A percentile compares a stretch with the other conserved stretches of the same genome.
These are phyloP conservation scores for Monosporascus ibericus DNA, from an alignment of 2,329 filamentous ascomycete genomes.

Conservation along the genomic window DNA sequence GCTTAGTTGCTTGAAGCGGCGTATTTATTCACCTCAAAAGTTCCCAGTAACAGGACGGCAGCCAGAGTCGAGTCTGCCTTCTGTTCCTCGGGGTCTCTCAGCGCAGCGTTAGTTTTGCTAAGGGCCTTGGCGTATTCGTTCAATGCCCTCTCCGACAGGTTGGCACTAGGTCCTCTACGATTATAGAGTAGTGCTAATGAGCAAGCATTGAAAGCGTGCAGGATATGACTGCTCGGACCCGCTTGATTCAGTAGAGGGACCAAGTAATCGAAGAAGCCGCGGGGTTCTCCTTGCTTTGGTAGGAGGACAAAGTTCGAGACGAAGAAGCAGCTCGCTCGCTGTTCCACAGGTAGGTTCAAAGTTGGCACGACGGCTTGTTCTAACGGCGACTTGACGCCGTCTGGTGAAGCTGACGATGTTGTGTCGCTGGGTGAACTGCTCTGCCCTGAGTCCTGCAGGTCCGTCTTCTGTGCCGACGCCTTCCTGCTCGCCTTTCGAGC, in stretches of 20 bases:
- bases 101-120: constrained; percentile 43
- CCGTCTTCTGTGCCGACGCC: constrained; percentile 30
- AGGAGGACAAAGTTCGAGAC: constrained; percentile 54
- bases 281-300: constrained; percentile 41
- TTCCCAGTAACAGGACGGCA: constrained; percentile 51
- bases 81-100: constrained; percentile 43
- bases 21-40: constrained; percentile 45
- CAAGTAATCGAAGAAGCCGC: constrained; percentile 55
- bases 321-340: constrained; percentile 54
- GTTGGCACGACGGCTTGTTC: constrained; percentile 25
- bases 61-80: constrained; percentile 53
- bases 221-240: constrained; percentile 39
- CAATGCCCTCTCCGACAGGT: constrained; percentile 36
- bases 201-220: constrained; percentile 53
- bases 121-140: constrained; percentile 50
- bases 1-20: constrained; percentile 4
- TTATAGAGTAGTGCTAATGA: constrained; percentile 53
- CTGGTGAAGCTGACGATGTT: constrained; percentile 19
- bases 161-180: constrained; percentile 30
- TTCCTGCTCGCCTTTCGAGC: constrained; percentile 52
- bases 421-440: constrained; percentile 8
- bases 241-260: constrained; percentile 47
- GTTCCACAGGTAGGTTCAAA: constrained; percentile 43
- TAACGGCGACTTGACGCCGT: constrained; percentile 12
- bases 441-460: constrained; percentile 13